phyloP scores from a whole-genome alignment of 2,329 filamentous ascomycete species.

The Fusarium sterilihyphosum region DNA sequence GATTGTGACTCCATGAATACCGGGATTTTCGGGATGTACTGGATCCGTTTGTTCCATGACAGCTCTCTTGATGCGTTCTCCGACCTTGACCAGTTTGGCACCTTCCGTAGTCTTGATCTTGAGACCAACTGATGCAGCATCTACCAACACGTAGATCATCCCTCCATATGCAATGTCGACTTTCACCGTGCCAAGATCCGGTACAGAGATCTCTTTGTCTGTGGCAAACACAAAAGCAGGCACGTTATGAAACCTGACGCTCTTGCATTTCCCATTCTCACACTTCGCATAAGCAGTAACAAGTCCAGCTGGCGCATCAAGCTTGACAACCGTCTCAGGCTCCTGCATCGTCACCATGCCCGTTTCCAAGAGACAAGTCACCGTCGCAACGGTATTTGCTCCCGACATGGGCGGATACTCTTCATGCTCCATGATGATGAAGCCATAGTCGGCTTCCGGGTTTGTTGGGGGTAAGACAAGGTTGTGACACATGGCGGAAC shows the following conservation, averaged over 20 bases:
- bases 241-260: constrained; percentile 29
- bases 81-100: constrained; percentile 16
- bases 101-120: constrained; percentile 23
- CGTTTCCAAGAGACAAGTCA: constrained; percentile 19
- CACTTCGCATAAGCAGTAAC: constrained; percentile 26
- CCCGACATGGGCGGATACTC: constrained; percentile 35
- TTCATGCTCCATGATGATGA: constrained; percentile 37
- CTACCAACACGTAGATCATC: constrained; percentile 33
- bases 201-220: constrained; percentile 18
- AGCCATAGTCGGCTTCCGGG: constrained; percentile 31
- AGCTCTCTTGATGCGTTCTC: constrained; percentile 29
- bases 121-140: constrained; percentile 17
- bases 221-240: constrained; percentile 32
- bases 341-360: constrained; percentile 34
- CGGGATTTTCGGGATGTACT: constrained; percentile 21
- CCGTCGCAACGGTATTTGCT: constrained; percentile 28
- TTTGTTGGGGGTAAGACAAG: constrained; percentile 24
- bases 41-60: constrained; percentile 15
- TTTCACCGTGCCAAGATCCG: constrained; percentile 9
- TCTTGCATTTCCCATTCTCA: constrained; percentile 33
- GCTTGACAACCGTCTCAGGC: constrained; percentile 24
- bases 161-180: constrained; percentile 31
- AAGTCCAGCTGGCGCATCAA: constrained; percentile 29
- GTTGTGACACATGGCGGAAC: constrained; percentile 32
- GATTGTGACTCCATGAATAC: constrained; percentile 23